Conservation (phyloP, 495 filamentous ascomycete genomes). For the Hyaloscypha hepaticicola region DNA sequence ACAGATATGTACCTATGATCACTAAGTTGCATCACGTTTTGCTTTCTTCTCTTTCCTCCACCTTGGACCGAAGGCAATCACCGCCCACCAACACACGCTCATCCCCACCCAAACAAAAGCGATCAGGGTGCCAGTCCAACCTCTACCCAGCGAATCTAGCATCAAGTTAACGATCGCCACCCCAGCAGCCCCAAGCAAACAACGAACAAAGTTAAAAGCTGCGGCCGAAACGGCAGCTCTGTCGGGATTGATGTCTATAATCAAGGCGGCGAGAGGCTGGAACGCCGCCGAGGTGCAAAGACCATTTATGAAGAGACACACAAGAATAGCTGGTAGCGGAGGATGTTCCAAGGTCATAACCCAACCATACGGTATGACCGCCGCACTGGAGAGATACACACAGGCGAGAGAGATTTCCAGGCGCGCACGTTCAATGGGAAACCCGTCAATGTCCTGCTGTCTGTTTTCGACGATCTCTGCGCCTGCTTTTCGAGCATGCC, state of each 20-base stretch:
- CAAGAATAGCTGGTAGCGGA: conserved; percentile 42
- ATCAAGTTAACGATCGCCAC: conserved; percentile 66
- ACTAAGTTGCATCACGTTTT: too few species aligned
- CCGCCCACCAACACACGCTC: conserved; percentile 50
- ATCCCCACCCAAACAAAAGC: conserved; percentile 52
- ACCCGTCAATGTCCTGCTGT: conserved; percentile 49
- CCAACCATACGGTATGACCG: conserved; percentile 59
- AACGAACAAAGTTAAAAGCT: conserved; percentile 68
- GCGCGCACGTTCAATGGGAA: conserved; percentile 66
- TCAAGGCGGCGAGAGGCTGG: conserved; percentile 50
- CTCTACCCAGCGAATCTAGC: conserved; percentile 61
- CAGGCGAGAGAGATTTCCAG: conserved; percentile 55
- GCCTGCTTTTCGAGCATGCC: conserved; percentile 40
- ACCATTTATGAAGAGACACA: conserved; percentile 54
- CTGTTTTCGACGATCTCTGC: conserved; percentile 46
- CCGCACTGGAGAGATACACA: conserved; percentile 38
- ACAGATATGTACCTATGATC: too few species aligned
- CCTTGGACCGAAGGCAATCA: conserved; percentile 40
- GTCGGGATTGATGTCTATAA: conserved; percentile 65
- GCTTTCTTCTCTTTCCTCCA: conserved; percentile 40
- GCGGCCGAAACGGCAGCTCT: conserved; percentile 65
- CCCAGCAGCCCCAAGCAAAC: conserved; percentile 64
- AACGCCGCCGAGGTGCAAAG: conserved; percentile 48
- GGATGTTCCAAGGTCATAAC: conserved; percentile 37
- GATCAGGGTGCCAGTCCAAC: conserved; percentile 71